These are phyloP conservation scores for Besnoitia besnoiti DNA, from an alignment of 169 alveolate species.

Conservation along the genomic window DNA sequence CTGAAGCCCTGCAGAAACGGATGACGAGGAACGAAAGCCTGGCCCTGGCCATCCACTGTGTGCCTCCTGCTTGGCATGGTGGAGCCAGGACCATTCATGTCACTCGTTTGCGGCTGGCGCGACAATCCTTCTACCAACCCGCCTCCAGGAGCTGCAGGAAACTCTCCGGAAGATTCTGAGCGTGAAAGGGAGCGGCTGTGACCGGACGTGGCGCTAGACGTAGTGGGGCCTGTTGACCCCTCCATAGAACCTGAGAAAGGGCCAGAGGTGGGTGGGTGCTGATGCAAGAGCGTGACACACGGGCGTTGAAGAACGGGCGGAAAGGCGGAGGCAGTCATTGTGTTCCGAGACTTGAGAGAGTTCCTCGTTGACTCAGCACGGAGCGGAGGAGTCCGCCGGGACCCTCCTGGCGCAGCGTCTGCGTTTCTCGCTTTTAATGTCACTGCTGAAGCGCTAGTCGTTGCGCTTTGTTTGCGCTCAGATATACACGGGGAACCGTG, in stretches of 20 bases:
- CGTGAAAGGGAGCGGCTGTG: neutral
- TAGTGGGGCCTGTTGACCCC: neutral
- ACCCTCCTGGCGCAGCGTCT: too few relatives aligned
- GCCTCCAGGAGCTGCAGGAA: neutral
- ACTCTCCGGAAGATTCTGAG: neutral
- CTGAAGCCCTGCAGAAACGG: neutral
- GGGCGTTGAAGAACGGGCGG: slow-evolving; percentile 12
- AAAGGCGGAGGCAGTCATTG: slow-evolving; percentile 36
- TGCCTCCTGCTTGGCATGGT: neutral
- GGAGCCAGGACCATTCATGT: neutral
- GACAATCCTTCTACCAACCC: neutral
- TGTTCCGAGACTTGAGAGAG: neutral
- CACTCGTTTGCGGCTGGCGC: neutral
- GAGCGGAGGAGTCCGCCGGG: too few relatives aligned
- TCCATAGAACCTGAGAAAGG: neutral
- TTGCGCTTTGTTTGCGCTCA: too few relatives aligned
- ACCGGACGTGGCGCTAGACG: neutral
- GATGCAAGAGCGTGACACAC: slow-evolving; percentile 17
- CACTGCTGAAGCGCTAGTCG: too few relatives aligned
- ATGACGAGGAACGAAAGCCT: neutral
- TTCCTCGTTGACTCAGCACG: too few relatives aligned
- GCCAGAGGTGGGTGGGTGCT: neutral
- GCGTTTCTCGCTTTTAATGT: too few relatives aligned
- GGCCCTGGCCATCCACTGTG: neutral
- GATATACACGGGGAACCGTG: too few relatives aligned